Evolutionary conservation across 192 early-diverging fungal genomes (phyloP).

Genomic region (Linnemannia hyalina): DNA sequence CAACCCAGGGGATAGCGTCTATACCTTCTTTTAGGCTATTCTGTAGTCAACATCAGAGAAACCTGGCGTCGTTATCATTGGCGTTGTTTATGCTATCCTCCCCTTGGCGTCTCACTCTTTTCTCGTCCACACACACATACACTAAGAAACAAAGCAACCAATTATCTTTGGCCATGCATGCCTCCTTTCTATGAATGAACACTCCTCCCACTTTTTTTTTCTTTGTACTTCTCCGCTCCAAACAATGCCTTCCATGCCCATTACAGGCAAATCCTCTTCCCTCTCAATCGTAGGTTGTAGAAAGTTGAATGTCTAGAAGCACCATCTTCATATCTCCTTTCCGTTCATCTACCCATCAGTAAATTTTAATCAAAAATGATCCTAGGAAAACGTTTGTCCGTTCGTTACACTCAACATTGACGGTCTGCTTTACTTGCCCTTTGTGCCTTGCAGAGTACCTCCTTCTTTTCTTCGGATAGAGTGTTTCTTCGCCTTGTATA

Average conservation of each 20-base stretch:
- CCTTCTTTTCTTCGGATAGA: too few relatives aligned
- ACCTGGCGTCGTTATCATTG: not conserved
- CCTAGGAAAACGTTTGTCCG: not conserved
- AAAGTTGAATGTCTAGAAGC: not conserved
- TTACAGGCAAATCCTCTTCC: not conserved
- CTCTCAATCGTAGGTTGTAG: too few relatives aligned
- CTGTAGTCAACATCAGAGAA: not conserved
- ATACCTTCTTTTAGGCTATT: not conserved
- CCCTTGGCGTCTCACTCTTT: not conserved
- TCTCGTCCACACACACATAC: not conserved
- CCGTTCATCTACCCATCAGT: not conserved
- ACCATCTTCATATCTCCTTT: not conserved
- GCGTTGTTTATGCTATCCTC: not conserved
- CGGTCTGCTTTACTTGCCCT: too few relatives aligned
- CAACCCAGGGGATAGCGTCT: not conserved
- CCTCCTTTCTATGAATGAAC: not conserved
- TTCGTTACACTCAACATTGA: not conserved
- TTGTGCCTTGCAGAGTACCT: too few relatives aligned
- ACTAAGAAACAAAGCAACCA: not conserved
- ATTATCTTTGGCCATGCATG: not conserved
- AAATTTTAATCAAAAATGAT: not conserved
- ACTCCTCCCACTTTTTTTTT: not conserved
- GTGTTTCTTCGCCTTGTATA: too few relatives aligned
- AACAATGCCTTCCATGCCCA: not conserved
- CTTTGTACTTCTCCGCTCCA: not conserved